A percentile compares a stretch with the other conserved stretches of the same genome.
Conservation (phyloP, 257 asterid species). For the Gentiana straminea region DNA sequence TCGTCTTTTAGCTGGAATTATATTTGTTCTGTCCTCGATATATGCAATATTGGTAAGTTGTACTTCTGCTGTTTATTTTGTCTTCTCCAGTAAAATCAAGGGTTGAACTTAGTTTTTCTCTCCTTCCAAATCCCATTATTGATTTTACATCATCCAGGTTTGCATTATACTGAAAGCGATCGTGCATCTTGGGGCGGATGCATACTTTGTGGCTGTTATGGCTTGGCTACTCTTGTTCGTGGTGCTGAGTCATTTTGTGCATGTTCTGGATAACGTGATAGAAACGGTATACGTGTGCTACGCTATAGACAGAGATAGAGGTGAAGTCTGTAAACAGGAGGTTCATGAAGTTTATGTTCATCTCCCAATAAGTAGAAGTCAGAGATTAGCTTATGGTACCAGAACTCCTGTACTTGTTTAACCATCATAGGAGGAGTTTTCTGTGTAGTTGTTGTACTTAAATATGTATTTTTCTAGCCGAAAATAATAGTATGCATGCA, state of each 20-base stretch:
- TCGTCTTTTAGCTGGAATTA: constrained; percentile 69
- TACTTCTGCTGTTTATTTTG: background rate
- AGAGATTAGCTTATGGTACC: constrained; percentile 45
- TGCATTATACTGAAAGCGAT: constrained; percentile 50
- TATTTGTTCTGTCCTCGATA: constrained; percentile 68
- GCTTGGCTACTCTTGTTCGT: constrained; percentile 73
- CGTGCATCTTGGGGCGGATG: constrained; percentile 51
- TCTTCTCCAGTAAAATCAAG: too few species aligned
- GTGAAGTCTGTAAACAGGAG: constrained; percentile 76
- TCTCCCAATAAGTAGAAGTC: constrained; percentile 87
- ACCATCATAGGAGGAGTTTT: constrained; percentile 7
- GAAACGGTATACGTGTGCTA: constrained; percentile 87
- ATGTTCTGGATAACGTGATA: constrained; percentile 62
- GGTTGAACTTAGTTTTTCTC: too few species aligned
- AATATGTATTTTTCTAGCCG: too few species aligned
- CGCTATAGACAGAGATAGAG: constrained; percentile 79
- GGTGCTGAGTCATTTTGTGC: constrained; percentile 66
- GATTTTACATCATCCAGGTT: constrained; percentile 33
- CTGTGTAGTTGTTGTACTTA: constrained; percentile 9
- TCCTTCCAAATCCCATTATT: background rate
- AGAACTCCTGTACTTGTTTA: constrained; percentile 52
- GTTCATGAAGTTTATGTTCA: constrained; percentile 88
- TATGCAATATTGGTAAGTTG: constrained; percentile 75
- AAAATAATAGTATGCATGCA: too few species aligned
- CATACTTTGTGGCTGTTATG: constrained; percentile 56